Base-by-base conservation (phyloP, 2,329 filamentous ascomycete species). In the Apiospora arundinis region DNA sequence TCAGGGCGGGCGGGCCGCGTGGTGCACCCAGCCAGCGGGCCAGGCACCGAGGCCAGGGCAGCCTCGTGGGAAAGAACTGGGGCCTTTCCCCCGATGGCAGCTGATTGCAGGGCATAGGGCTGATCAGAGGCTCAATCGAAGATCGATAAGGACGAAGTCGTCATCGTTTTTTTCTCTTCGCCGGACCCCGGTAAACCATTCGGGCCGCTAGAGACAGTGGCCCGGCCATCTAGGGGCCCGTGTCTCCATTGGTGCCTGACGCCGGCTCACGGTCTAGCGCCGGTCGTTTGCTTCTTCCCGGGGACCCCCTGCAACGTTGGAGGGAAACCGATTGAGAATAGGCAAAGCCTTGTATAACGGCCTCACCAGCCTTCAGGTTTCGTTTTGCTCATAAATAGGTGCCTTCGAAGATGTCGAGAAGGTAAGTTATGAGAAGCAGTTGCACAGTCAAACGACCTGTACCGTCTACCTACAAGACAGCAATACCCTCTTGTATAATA, bases 81-180 rank as follows among this genome's bases (percentile, higher is more conserved):
- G 56, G 18, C 56, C 18, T 63, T 11, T 16, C 9, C 52, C 25
- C 2, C 21, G 52, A 32, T 45, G 16, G 42, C 42, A 45, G 42
- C 42, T 45, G 42, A 45, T 45, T 60, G 52, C 52, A 23, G 56
- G 18, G 37, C 32, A 63, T 63, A 63, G 32, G 56, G 56, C 56
- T 63, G 56, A 63, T 63, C 21, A 63, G 21, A 63, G 56, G 32
- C 56, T 40, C 56, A 40, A 63, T 63, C 56, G 56, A 40, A 63
- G 56, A 63, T 63, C 56, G 56, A 63, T 40, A 32, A 63, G 45
- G 18, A n/a, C 42, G 14, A 45, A 45, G 52, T 37, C 52, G 52
- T 37, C 28, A 60, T 37, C 16, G 52, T 37, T 63, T 40, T 9
- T 23, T 4, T 12, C 32, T 63, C 28, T 21, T 21, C 32, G 28